Conservation (phyloP, 2,329 filamentous ascomycete genomes). For the Ceratocystis variospora region DNA sequence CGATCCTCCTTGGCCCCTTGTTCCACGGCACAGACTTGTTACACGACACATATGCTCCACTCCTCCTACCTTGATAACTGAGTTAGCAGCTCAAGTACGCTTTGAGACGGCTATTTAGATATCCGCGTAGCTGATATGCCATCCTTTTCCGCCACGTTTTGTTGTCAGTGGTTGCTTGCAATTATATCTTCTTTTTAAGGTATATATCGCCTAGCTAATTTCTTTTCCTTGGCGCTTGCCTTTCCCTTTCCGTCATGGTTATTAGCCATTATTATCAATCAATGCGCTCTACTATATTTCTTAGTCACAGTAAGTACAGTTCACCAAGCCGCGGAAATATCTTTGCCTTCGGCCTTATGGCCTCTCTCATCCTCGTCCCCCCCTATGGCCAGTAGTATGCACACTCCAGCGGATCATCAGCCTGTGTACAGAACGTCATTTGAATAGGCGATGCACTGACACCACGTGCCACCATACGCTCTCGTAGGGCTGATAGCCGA, state of each 20-base stretch:
- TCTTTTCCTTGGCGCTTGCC: neutral
- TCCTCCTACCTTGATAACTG: neutral
- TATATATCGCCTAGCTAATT: neutral
- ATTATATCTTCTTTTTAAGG: too few relatives aligned
- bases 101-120: neutral
- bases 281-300: neutral
- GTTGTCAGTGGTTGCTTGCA: too few relatives aligned
- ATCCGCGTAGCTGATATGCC: too few relatives aligned
- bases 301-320: neutral
- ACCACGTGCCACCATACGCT: slow-evolving; percentile 57
- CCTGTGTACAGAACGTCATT: slow-evolving; percentile 60
- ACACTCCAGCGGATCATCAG: slow-evolving; percentile 27
- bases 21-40: too few relatives aligned
- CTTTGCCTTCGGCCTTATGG: neutral
- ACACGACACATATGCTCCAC: too few relatives aligned
- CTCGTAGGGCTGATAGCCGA: slow-evolving; percentile 59
- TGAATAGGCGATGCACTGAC: slow-evolving; percentile 51
- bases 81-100: slow-evolving; percentile 7
- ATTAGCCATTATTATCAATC: neutral
- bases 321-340: neutral
- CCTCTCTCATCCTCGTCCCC: neutral
- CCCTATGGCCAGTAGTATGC: slow-evolving; percentile 14
- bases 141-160: neutral
- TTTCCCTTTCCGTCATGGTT: too few relatives aligned
- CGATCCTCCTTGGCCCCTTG: too few relatives aligned